Base-by-base conservation (phyloP, 805 yeast species). In the Lachancea mirantina region DNA sequence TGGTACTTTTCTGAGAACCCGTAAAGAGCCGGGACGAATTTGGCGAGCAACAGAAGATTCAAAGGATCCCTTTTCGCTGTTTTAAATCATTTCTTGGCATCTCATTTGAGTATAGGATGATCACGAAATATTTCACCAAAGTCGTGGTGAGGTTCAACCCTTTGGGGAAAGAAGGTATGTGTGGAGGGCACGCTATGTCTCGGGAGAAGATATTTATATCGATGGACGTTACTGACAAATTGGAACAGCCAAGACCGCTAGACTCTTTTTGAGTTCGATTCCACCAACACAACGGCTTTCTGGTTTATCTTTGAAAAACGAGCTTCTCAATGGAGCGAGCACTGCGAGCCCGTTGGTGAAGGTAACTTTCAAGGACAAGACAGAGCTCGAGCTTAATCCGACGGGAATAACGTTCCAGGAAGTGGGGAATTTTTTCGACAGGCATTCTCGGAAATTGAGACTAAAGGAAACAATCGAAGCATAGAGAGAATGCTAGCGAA, bases 111-210 rank as follows among this genome's bases (percentile, higher is more conserved):
- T 11, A 23, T 7, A 34, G 14, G 19, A 88, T 88, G 97, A 82
- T 88, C 50, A 89, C 96, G 23, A 85, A 84, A 60, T 88, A 81
- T 62, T 84, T 89, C 63, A 68, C 87, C 21, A 75, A 76, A 43
- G 84, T 85, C 6, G 65, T 67, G 26, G 83, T 89, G 26, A 76
- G 68, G 50, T 84, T 88, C 68, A 76, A 83, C 56, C 95, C 96
- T 1, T 69, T 81, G 42, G 73, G 76, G 1, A 59, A 67, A 18
- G 82, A 81, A 44, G 72, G 76, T 72, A 57, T 36, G 74, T 60
- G 4, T 9, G 8, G 8, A 8, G 10, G 22, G 10, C 22, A 10
- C 25, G 22, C 23, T 25, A 14, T 19, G 3, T 23, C 8, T 19
- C 10, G 16, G n/a, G 9, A 23, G 7, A 11, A 8, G 8, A 9